Conservation (phyloP, 192 early-diverging fungal genomes). For the Jimgerdemannia flammicorona region DNA sequence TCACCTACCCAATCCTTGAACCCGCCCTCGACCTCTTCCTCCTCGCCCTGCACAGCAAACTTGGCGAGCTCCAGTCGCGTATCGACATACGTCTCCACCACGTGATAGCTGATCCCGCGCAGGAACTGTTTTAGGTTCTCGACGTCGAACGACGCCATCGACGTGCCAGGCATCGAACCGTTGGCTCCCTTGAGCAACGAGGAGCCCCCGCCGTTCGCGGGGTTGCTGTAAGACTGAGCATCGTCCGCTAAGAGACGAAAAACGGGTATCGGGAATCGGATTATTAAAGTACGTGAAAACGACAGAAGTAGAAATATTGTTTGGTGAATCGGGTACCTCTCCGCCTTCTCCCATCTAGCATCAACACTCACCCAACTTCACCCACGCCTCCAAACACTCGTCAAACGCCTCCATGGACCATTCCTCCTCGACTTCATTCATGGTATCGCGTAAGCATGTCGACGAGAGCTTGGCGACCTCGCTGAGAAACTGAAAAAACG, state of each 20-base stretch:
- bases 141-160: slow-evolving; percentile 1
- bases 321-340: neutral
- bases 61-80: slow-evolving; percentile 57
- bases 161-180: neutral
- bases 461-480: slow-evolving; percentile 52
- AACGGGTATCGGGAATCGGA: neutral
- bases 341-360: slow-evolving; percentile 11
- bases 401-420: slow-evolving; percentile 59
- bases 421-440: slow-evolving; percentile 36
- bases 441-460: slow-evolving; percentile 38
- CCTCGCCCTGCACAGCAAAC: slow-evolving; percentile 36
- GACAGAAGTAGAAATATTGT: neutral
- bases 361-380: slow-evolving; percentile 43
- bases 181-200: neutral
- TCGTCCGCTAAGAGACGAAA: neutral
- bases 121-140: slow-evolving; percentile 39
- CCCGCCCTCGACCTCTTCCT: slow-evolving; percentile 40
- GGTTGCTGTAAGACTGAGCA: neutral
- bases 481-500: slow-evolving; percentile 54
- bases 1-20: slow-evolving; percentile 53
- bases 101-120: slow-evolving; percentile 43
- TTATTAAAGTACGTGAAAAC: neutral
- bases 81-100: slow-evolving; percentile 61
- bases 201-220: too few relatives aligned
- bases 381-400: slow-evolving; percentile 59